A percentile compares a stretch with the other conserved stretches of the same genome.
Conservation (phyloP, 257 asterid species). For the Rauvolfia tetraphylla region DNA sequence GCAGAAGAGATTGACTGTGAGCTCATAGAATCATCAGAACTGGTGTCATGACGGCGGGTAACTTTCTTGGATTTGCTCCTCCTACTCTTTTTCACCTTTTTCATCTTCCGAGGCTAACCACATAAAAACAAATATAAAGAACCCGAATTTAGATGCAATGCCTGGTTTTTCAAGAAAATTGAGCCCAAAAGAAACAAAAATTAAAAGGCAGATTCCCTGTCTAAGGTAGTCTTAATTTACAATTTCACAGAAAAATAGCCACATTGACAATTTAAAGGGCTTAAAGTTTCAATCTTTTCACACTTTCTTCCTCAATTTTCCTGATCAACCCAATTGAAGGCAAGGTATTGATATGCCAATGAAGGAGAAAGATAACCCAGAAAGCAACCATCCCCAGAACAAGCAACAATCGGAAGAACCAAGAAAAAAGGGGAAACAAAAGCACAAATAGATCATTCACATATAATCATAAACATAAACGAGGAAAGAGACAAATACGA, state of each 20-base stretch:
- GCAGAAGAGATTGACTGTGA: conserved; percentile 43
- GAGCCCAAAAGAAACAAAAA: background rate
- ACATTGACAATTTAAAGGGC: background rate
- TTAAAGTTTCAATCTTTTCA: conserved; percentile 20
- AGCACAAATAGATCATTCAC: background rate
- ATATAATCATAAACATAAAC: background rate
- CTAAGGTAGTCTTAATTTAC: background rate
- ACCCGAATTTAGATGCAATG: background rate
- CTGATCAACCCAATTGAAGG: background rate
- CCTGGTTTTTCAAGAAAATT: conserved; percentile 2
- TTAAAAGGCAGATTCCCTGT: background rate
- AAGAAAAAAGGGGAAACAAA: background rate
- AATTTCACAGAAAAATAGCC: background rate
- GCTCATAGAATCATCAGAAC: conserved; percentile 32
- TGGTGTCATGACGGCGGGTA: conserved; percentile 30
- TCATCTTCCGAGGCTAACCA: conserved; percentile 42
- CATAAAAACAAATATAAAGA: conserved; percentile 7
- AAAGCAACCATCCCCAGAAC: background rate
- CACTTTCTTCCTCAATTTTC: background rate
- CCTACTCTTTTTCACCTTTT: conserved; percentile 56
- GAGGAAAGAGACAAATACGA: background rate
- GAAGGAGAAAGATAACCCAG: background rate
- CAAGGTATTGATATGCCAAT: background rate
- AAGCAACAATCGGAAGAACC: conserved; percentile 6
- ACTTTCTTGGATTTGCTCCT: conserved; percentile 52